Conservation (phyloP, 495 filamentous ascomycete genomes). For the Penicillium nucicola region DNA sequence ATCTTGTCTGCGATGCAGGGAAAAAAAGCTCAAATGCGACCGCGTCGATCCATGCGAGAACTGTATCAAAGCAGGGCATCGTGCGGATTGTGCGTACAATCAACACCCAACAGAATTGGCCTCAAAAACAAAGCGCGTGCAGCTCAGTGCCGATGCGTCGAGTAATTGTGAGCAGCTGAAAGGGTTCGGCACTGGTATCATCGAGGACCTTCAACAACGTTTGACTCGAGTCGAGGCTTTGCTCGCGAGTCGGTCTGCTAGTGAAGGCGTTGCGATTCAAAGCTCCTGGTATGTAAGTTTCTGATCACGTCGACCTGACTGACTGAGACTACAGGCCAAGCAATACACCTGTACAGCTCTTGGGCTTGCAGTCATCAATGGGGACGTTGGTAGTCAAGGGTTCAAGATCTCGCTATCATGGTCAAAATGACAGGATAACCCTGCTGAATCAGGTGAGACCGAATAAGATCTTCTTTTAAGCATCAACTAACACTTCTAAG, state of each 20-base stretch:
- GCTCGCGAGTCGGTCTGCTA: conserved; percentile 6
- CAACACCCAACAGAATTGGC: conserved; percentile 6
- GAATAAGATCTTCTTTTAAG: neutral
- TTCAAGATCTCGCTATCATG: conserved; percentile 23
- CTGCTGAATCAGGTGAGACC: conserved; percentile 23
- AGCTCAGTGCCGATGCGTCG: neutral
- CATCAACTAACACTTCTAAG: conserved; percentile 6
- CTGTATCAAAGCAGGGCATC: conserved; percentile 21
- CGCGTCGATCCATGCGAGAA: conserved; percentile 25
- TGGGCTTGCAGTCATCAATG: neutral
- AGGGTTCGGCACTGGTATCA: conserved; percentile 13
- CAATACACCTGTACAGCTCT: neutral
- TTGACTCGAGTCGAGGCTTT: conserved; percentile 18
- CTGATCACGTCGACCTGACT: neutral
- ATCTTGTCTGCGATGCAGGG: conserved; percentile 29
- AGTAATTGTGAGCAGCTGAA: neutral
- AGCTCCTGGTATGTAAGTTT: conserved; percentile 6
- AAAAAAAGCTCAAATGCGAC: conserved; percentile 33
- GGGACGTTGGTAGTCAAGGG: conserved; percentile 26
- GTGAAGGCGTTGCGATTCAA: neutral
- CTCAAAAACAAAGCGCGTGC: conserved; percentile 13
- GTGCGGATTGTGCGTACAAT: conserved; percentile 17
- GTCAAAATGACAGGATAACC: conserved; percentile 20
- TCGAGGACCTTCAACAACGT: conserved; percentile 27
- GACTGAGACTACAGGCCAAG: neutral